phyloP scores from a whole-genome alignment of 176 grass and related monocot genomes.

The Oryza longistaminata region DNA sequence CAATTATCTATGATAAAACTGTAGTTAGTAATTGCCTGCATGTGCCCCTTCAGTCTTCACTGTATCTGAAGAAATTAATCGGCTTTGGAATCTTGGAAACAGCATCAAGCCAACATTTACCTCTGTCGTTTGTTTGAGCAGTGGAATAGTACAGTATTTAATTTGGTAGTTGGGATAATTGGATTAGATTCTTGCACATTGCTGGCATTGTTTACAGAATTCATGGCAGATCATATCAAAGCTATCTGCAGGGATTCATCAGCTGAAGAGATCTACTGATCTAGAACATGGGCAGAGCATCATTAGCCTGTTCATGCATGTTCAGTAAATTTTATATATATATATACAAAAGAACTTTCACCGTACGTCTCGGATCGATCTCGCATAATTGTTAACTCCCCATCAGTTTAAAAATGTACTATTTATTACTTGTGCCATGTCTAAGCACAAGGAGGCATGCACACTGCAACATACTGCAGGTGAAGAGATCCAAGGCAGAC shows the following conservation, averaged over 20 bases:
- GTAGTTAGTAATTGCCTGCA: neutral
- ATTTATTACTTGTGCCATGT: conserved; percentile 32
- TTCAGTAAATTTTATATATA: no score
- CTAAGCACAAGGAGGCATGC: conserved; percentile 28
- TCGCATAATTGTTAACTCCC: neutral
- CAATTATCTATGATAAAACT: neutral
- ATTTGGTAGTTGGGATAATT: neutral
- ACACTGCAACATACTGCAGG: conserved; percentile 38
- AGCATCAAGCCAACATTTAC: neutral
- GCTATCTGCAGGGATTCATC: neutral
- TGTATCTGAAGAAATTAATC: neutral
- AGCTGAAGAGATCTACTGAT: conserved; percentile 27
- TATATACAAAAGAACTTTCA: conserved; percentile 25
- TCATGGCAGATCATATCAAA: neutral
- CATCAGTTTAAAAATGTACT: neutral
- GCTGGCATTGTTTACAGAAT: neutral
- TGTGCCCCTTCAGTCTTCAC: neutral
- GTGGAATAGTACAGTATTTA: neutral
- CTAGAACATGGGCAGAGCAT: conserved; percentile 31
- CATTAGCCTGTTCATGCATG: conserved; percentile 18
- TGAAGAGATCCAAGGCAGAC: conserved; percentile 35
- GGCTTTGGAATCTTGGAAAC: neutral
- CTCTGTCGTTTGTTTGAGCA: neutral
- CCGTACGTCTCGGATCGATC: conserved; percentile 24
- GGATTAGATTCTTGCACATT: neutral